Conservation (phyloP, 1,284 basidiomycete species). For the Mycena sp. region DNA sequence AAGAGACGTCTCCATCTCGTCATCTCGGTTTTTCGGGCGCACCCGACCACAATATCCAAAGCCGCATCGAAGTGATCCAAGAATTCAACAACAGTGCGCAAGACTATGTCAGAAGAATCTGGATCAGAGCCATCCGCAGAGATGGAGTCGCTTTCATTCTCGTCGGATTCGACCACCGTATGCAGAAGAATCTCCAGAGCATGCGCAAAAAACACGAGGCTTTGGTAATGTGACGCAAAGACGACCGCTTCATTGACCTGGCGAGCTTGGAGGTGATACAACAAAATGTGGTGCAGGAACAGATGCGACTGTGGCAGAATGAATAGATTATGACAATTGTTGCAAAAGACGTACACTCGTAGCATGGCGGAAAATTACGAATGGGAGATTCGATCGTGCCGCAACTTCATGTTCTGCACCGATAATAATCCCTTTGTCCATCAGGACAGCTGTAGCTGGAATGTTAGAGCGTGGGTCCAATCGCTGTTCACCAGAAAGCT, state of each 20-base stretch:
- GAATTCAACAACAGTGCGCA: conserved; percentile 87
- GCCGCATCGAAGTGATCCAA: conserved; percentile 93
- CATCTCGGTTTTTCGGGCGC: conserved; percentile 97
- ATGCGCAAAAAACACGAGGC: conserved; percentile 94
- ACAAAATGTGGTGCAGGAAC: conserved; percentile 93
- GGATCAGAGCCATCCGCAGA: conserved; percentile 17
- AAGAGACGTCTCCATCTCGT: conserved; percentile 92
- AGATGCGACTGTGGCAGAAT: conserved; percentile 77
- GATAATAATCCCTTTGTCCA: conserved; percentile 99
- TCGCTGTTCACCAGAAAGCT: conserved; percentile 44
- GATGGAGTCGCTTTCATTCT: conserved; percentile 39
- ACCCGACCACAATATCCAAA: conserved; percentile 94
- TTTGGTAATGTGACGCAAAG: conserved; percentile 89
- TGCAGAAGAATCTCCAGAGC: conserved; percentile 95
- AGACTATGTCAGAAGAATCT: conserved; percentile 51
- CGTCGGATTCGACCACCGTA: conserved; percentile 92
- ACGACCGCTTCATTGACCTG: conserved; percentile 84
- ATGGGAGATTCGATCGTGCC: conserved; percentile 82
- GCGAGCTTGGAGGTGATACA: conserved; percentile 80
- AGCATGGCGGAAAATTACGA: conserved; percentile 91
- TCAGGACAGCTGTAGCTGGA: conserved; percentile 79
- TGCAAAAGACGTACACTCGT: conserved; percentile 75
- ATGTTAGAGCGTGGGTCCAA: not conserved
- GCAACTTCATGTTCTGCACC: conserved; percentile 92
- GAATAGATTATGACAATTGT: not conserved